Evolutionary conservation across 805 yeast species (phyloP).

Genomic region (Metschnikowia shivogae): DNA sequence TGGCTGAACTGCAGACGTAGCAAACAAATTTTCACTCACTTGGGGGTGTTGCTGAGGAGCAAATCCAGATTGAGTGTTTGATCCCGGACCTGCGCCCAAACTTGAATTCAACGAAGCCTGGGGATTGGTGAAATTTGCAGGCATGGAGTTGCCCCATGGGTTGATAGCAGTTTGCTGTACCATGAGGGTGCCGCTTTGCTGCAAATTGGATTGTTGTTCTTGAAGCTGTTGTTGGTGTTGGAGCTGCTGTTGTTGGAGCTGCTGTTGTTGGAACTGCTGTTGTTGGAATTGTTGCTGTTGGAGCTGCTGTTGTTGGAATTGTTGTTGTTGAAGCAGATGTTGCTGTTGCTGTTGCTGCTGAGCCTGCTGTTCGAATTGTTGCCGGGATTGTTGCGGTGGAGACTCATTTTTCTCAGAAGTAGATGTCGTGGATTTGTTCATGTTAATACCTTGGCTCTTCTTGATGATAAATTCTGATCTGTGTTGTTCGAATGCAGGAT

Average conservation of each 20-base stretch:
- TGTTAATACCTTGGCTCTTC: slow-evolving; percentile 32
- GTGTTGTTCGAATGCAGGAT: slow-evolving; percentile 77
- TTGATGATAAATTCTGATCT: slow-evolving; percentile 75
- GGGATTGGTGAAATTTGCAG: slow-evolving; percentile 10
- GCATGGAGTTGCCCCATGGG: slow-evolving; percentile 33
- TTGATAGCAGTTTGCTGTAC: slow-evolving; percentile 38
- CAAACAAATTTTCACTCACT: slow-evolving; percentile 13
- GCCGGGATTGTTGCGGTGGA: slow-evolving; percentile 47
- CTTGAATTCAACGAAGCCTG: slow-evolving; percentile 18
- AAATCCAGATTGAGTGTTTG: slow-evolving; percentile 30
- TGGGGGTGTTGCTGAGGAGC: slow-evolving; percentile 16
- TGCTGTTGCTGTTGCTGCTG: background rate
- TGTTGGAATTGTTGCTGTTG: background rate
- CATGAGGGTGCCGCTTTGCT: slow-evolving; percentile 26
- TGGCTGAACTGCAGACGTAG: slow-evolving; percentile 5
- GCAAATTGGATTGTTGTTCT: slow-evolving; percentile 8
- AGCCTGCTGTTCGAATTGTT: background rate
- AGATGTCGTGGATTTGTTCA: background rate
- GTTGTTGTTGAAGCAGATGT: background rate
- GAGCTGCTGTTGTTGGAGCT: slow-evolving; percentile 5
- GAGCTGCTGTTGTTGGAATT: background rate
- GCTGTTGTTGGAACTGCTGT: slow-evolving; percentile 1
- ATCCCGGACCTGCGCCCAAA: slow-evolving; percentile 62
- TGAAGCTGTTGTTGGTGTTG: slow-evolving; percentile 6
- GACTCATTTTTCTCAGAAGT: slow-evolving; percentile 27